Base-by-base conservation (phyloP, 345 rosid species). In the Moringa oleifera region DNA sequence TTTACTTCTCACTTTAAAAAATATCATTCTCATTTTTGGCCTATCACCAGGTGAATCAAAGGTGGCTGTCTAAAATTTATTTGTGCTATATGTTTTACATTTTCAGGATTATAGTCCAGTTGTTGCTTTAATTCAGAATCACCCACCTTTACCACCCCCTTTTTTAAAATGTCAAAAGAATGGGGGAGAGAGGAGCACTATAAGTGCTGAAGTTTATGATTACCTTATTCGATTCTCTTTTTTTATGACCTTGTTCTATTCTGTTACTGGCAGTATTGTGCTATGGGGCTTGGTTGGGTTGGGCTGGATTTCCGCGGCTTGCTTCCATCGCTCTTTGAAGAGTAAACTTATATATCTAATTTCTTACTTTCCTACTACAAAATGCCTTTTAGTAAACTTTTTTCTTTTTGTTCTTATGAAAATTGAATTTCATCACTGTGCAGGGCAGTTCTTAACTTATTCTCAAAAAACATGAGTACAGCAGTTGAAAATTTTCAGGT, bases 401-500 rank as follows among this genome's bases (percentile, higher is more conserved):
- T 61, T 53, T 25, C 20, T 45, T 50, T 20, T 53, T 22, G 7
- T 25, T 49, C 31, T 57, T 68, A 20, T 57, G 23, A 18, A 19
- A 75, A 47, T 59, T 65, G 12, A 55, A 20, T 70, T 36, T 66
- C 20, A 57, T 58, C 54, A 60, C 47, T 59, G 50, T 80, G 50
- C 89, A 90, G 99, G 84, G 97, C 93, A 18, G 95, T 90, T 76
- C 81, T 86, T 52, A 88, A 88, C 72, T 71, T 90, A 68, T 94
- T 94, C 81, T 85, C 93, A 20, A 94, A 87, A 85, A 88, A 90
- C 75, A 86, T 85, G 82, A 67, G 77, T 55, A 76, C 88, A 54
- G 92, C 97, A 51, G 87, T 88, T 9, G 96, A 88, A 67, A 94
- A 90, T 73, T 94, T 88, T 67, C 95, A 88, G 93, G 99, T 90